Conservation (phyloP, 345 rosid genomes). For the Boechera retrofracta region DNA sequence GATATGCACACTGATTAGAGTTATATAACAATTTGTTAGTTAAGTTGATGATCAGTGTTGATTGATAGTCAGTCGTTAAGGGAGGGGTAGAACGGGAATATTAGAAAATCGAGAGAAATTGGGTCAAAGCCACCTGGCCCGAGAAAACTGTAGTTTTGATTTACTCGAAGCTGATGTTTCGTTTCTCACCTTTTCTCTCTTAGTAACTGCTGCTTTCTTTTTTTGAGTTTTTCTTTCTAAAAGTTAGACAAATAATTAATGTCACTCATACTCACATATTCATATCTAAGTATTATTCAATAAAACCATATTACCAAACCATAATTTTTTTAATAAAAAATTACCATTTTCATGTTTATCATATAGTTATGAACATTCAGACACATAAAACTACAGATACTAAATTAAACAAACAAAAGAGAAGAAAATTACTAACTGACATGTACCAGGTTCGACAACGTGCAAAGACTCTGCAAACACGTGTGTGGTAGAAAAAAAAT, state of each 20-base stretch:
- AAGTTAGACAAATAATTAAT: constrained; percentile 33
- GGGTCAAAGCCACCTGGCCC: constrained; percentile 82
- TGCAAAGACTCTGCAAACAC: constrained; percentile 44
- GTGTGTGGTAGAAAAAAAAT: constrained; percentile 13
- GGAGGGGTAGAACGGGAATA: constrained; percentile 35
- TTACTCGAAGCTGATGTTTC: constrained; percentile 59
- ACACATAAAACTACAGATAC: constrained; percentile 9
- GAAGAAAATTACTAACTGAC: constrained; percentile 33
- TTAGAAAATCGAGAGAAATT: constrained; percentile 8
- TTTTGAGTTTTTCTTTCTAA: constrained; percentile 8
- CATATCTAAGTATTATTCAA: neutral
- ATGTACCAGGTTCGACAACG: constrained; percentile 49
- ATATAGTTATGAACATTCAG: constrained; percentile 14
- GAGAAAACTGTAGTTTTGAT: constrained; percentile 80
- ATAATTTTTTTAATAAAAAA: neutral
- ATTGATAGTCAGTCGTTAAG: neutral
- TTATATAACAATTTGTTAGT: neutral
- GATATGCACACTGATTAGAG: neutral
- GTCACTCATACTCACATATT: constrained; percentile 24
- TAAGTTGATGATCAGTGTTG: constrained; percentile 17
- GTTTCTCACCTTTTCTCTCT: constrained; percentile 37
- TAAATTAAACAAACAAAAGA: constrained; percentile 14
- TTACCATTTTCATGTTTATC: constrained; percentile 37
- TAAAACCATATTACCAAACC: neutral
- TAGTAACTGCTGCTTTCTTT: constrained; percentile 45